phyloP scores from a whole-genome alignment of 2,329 filamentous ascomycete species.

The Calonectria leucothoes region DNA sequence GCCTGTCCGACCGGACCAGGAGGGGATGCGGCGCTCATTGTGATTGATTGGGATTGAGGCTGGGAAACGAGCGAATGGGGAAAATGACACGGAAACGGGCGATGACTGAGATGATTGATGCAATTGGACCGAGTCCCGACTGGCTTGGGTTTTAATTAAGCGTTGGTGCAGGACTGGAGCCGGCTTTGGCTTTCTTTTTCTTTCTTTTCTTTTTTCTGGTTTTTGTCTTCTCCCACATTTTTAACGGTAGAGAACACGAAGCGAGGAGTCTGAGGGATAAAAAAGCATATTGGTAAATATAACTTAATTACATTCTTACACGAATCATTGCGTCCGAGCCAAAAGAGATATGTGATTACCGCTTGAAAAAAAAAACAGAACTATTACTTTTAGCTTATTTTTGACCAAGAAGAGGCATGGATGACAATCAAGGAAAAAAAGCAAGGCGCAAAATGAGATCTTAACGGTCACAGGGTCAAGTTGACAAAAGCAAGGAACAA shows the following conservation, averaged over 20 bases:
- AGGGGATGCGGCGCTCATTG: neutral
- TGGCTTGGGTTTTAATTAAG: neutral
- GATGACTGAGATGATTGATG: neutral
- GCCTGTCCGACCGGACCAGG: neutral
- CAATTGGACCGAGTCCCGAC: neutral
- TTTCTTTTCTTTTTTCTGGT: neutral
- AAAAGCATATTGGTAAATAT: neutral
- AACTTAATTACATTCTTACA: neutral
- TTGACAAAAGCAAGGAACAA: neutral
- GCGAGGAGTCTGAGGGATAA: neutral
- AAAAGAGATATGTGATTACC: neutral
- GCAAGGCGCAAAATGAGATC: neutral
- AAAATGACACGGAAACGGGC: too few species aligned
- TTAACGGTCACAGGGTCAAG: neutral
- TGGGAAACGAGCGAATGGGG: neutral
- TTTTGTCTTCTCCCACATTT: neutral
- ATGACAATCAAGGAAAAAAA: neutral
- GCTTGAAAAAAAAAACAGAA: neutral
- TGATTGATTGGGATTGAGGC: neutral
- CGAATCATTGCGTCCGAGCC: neutral
- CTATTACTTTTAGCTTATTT: neutral
- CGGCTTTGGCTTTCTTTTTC: neutral
- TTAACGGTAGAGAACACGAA: neutral
- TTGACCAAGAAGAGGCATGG: neutral
- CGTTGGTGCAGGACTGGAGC: neutral